Conservation (phyloP, 306 rosid genomes). For the Acacia crassicarpa region DNA sequence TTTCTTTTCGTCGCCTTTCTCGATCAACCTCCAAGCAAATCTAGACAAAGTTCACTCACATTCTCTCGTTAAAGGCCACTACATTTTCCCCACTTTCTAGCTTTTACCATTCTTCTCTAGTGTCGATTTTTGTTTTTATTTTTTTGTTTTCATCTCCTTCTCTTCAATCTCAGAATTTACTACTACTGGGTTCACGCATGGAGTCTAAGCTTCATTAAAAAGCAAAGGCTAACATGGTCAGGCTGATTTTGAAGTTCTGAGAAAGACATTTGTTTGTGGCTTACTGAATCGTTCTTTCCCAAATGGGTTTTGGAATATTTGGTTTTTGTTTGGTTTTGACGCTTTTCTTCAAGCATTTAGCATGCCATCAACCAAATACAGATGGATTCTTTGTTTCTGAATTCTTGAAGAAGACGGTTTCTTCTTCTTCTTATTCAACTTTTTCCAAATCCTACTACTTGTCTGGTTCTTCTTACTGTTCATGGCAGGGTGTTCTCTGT, state of each 20-base stretch:
- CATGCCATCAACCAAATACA: conserved; percentile 79
- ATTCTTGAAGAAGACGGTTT: conserved; percentile 60
- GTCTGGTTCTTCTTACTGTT: conserved; percentile 68
- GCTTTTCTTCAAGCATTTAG: conserved; percentile 59
- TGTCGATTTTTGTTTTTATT: background rate
- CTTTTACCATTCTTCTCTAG: background rate
- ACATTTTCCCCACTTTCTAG: too few relatives aligned
- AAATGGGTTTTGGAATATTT: conserved; percentile 73
- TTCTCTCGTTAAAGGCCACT: too few relatives aligned
- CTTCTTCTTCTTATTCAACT: conserved; percentile 28
- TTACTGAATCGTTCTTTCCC: background rate
- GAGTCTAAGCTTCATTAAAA: conserved; percentile 35
- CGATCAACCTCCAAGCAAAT: too few relatives aligned
- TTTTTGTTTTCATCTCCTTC: background rate
- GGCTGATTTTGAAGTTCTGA: conserved; percentile 39
- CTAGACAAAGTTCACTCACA: too few relatives aligned
- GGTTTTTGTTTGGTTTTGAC: conserved; percentile 61
- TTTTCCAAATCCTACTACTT: conserved; percentile 54
- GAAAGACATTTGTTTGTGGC: conserved; percentile 25
- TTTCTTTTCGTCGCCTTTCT: too few relatives aligned
- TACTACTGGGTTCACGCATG: conserved; percentile 23
- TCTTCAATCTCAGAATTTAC: background rate
- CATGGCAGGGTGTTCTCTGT: too few relatives aligned
- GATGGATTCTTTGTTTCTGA: conserved; percentile 78
- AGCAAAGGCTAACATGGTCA: conserved; percentile 31